phyloP scores from a whole-genome alignment of 1,284 basidiomycete species.

The Trichosporon sp. region DNA sequence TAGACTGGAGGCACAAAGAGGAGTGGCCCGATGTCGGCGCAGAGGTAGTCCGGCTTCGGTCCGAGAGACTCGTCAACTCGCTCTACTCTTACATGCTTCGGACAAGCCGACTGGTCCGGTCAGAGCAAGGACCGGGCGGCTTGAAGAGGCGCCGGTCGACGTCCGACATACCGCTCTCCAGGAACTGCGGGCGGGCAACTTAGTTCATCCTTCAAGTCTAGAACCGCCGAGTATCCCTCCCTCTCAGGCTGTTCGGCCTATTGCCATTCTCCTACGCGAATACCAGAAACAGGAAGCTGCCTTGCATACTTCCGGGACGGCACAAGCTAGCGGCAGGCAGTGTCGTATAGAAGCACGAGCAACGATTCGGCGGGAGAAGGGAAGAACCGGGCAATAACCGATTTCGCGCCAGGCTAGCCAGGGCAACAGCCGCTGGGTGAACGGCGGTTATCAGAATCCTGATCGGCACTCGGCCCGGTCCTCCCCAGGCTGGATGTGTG shows the following conservation, averaged over 20 bases:
- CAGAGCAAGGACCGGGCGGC: no score
- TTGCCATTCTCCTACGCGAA: no score
- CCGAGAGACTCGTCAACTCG: no score
- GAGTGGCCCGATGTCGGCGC: no score
- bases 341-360: neutral
- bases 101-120: no score
- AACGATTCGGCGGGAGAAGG: neutral
- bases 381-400: conserved; percentile 11
- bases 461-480: conserved; percentile 8
- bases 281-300: no score
- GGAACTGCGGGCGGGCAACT: neutral
- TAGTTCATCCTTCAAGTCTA: no score
- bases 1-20: no score
- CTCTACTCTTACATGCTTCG: no score
- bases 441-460: conserved; percentile 4
- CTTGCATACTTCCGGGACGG: neutral
- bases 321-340: neutral
- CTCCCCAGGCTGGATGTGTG: neutral
- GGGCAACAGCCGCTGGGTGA: neutral
- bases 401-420: neutral
- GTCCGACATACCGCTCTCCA: neutral
- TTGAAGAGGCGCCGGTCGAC: neutral
- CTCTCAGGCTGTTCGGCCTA: no score
- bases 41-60: no score
- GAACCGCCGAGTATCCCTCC: no score